Conservation (phyloP, 2,329 filamentous ascomycete genomes). For the Cladosporium sp. region DNA sequence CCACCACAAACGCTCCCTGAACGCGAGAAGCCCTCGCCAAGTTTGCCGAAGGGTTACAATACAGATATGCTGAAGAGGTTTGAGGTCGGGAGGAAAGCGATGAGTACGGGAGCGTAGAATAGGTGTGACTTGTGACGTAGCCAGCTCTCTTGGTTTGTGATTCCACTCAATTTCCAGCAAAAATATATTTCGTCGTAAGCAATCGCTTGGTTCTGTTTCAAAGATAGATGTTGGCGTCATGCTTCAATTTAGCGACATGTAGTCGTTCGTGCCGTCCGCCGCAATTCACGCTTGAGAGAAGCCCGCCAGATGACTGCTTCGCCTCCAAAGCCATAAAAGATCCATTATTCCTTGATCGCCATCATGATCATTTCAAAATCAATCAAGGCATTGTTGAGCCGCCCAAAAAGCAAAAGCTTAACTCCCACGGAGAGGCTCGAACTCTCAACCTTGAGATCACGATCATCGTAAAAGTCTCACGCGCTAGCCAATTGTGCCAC, state of each 20-base stretch:
- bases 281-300: not conserved
- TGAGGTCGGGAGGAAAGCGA: slow-evolving; percentile 3
- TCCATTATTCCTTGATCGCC: not conserved
- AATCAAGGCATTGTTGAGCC: not conserved
- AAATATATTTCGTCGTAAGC: not conserved
- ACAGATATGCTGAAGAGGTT: slow-evolving; percentile 1
- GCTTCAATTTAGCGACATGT: not conserved
- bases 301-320: not conserved
- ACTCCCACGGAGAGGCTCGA: slow-evolving; percentile 26
- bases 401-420: slow-evolving; percentile 11
- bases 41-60: not conserved
- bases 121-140: not conserved
- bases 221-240: not conserved
- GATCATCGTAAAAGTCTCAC: slow-evolving; percentile 29
- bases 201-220: not conserved
- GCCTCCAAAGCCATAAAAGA: not conserved
- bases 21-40: not conserved
- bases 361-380: not conserved
- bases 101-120: not conserved
- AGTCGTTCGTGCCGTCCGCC: no score
- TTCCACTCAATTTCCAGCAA: not conserved
- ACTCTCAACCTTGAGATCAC: slow-evolving; percentile 32
- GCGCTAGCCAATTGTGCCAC: slow-evolving; percentile 32
- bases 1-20: not conserved
- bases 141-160: not conserved